phyloP scores from a whole-genome alignment of 1,284 basidiomycete genomes.

The Schizophyllum amplum region DNA sequence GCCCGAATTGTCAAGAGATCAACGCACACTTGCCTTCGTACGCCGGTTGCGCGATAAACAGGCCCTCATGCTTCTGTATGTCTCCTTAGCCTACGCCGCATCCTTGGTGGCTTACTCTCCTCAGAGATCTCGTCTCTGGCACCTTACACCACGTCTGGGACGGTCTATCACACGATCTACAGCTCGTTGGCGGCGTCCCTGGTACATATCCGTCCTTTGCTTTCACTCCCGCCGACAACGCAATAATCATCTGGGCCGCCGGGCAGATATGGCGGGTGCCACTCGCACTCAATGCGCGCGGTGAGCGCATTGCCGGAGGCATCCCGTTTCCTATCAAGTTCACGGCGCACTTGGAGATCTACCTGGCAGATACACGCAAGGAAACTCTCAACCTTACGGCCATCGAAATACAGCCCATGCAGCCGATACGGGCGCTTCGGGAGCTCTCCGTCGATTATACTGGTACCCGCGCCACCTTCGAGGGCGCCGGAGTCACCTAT shows the following conservation, averaged over 20 bases:
- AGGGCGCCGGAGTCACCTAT: constrained; percentile 46
- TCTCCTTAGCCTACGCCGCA: background rate
- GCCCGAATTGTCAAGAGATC: constrained; percentile 62
- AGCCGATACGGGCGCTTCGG: constrained; percentile 51
- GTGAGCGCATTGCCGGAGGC: constrained; percentile 34
- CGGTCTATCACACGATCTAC: constrained; percentile 58
- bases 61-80: constrained; percentile 60
- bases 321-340: constrained; percentile 46
- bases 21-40: constrained; percentile 63
- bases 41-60: constrained; percentile 64
- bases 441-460: constrained; percentile 46
- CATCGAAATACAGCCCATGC: constrained; percentile 46
- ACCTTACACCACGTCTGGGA: constrained; percentile 60
- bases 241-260: constrained; percentile 64
- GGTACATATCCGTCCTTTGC: constrained; percentile 72
- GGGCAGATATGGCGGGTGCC: constrained; percentile 61
- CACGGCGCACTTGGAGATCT: constrained; percentile 51
- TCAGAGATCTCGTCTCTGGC: constrained; percentile 59
- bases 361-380: constrained; percentile 49
- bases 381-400: constrained; percentile 38
- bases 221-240: constrained; percentile 53
- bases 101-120: background rate
- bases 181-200: constrained; percentile 59
- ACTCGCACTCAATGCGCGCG: constrained; percentile 36
- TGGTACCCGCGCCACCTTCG: constrained; percentile 45